Conservation (phyloP, 2,329 filamentous ascomycete species). For the Monilinia polystroma region DNA sequence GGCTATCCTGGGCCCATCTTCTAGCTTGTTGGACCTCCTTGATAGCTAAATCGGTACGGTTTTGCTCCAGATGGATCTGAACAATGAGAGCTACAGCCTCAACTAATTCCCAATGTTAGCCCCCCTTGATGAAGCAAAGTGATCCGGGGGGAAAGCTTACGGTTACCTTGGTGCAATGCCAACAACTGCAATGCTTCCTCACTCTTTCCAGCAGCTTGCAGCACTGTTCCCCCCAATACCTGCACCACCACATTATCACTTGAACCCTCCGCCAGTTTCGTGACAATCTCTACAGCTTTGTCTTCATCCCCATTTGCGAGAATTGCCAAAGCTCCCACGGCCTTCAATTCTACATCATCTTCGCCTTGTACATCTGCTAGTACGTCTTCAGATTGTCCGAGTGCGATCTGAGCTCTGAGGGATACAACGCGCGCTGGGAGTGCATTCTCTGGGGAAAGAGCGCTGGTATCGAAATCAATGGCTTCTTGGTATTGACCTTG, state of each 20-base stretch:
- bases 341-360: constrained; percentile 68
- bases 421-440: constrained; percentile 74
- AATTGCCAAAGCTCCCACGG: constrained; percentile 74
- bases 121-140: background rate
- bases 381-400: constrained; percentile 74
- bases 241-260: constrained; percentile 79
- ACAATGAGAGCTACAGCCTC: constrained; percentile 82
- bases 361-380: constrained; percentile 65
- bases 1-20: constrained; percentile 91
- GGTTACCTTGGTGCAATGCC: constrained; percentile 79
- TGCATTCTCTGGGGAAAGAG: constrained; percentile 75
- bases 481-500: constrained; percentile 85
- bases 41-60: constrained; percentile 82
- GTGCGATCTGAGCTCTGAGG: constrained; percentile 78
- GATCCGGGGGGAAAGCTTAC: constrained; percentile 51
- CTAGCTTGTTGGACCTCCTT: constrained; percentile 87
- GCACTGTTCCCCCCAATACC: constrained; percentile 74
- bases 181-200: constrained; percentile 82
- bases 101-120: constrained; percentile 45
- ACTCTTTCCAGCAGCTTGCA: constrained; percentile 76
- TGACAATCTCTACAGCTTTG: constrained; percentile 60
- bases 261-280: constrained; percentile 65
- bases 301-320: constrained; percentile 59
- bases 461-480: constrained; percentile 77
- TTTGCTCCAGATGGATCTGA: constrained; percentile 90